A percentile compares a stretch with the other conserved stretches of the same genome.
Conservation (phyloP, 106 monocot species). For the Agapanthus africanus region DNA sequence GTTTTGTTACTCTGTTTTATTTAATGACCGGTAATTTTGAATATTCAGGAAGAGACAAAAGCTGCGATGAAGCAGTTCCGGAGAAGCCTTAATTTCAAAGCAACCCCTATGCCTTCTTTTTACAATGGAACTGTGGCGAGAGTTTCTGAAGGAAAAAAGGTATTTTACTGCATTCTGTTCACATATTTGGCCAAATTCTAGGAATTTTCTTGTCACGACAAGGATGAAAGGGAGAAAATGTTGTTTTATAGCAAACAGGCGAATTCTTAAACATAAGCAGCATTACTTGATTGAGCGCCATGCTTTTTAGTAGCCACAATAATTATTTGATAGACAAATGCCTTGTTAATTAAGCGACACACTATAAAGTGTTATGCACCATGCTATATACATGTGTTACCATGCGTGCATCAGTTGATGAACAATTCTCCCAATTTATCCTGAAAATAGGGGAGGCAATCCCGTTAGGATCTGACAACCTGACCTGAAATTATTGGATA, state of each 20-base stretch:
- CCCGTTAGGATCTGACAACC: too few species aligned
- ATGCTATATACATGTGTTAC: background rate
- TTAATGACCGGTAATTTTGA: background rate
- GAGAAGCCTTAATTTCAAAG: slow-evolving; percentile 62
- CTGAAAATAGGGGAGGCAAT: too few species aligned
- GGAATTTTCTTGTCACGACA: background rate
- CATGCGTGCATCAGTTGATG: background rate
- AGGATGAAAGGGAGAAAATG: background rate
- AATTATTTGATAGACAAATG: background rate
- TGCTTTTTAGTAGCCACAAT: background rate
- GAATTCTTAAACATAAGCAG: background rate
- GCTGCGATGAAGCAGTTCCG: slow-evolving; percentile 49
- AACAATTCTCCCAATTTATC: background rate
- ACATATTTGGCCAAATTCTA: background rate
- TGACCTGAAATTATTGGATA: too few species aligned
- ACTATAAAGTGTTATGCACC: background rate
- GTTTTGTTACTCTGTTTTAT: background rate
- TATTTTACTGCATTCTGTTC: slow-evolving; percentile 12
- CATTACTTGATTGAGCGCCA: background rate
- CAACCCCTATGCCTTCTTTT: slow-evolving; percentile 72
- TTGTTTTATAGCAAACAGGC: background rate
- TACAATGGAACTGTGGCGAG: slow-evolving; percentile 31
- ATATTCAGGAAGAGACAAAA: slow-evolving; percentile 45
- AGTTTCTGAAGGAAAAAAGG: slow-evolving; percentile 40
- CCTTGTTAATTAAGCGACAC: background rate